Conservation (phyloP, 2,329 filamentous ascomycete genomes). For the Zymoseptoria brevis region DNA sequence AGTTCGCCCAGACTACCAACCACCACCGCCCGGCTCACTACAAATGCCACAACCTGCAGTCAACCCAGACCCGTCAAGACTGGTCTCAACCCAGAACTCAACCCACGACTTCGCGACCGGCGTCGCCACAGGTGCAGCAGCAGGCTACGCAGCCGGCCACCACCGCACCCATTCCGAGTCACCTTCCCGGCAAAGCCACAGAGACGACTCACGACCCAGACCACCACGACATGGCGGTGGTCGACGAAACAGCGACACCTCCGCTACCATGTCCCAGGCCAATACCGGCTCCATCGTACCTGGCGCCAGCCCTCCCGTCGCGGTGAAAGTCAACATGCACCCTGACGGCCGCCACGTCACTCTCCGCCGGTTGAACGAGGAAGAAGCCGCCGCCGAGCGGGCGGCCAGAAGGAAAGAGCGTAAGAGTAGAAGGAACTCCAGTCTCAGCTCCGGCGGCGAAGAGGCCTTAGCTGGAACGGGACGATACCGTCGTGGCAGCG, state of each 20-base stretch:
- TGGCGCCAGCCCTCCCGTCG: constrained; percentile 48
- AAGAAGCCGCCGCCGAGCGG: constrained; percentile 54
- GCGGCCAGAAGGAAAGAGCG: constrained; percentile 46
- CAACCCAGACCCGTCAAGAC: constrained; percentile 29
- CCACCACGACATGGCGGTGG: constrained; percentile 8
- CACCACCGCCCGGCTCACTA: constrained; percentile 21
- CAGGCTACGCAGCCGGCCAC: constrained; percentile 19
- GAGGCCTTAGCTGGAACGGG: constrained; percentile 10
- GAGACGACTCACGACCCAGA: constrained; percentile 10
- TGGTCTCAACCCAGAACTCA: constrained; percentile 25
- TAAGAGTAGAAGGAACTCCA: constrained; percentile 27
- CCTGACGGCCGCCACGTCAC: constrained; percentile 57
- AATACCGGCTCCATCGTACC: constrained; percentile 11
- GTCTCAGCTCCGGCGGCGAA: constrained; percentile 32
- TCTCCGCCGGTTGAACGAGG: constrained; percentile 51
- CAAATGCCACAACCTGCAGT: constrained; percentile 36
- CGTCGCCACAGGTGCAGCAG: constrained; percentile 14
- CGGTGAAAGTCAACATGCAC: constrained; percentile 58
- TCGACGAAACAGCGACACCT: constrained; percentile 13
- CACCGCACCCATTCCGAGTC: constrained; percentile 22
- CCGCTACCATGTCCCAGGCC: constrained; percentile 15
- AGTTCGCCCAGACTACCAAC: constrained; percentile 14
- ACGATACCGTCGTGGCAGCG: constrained; percentile 15
- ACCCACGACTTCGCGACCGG: constrained; percentile 11
- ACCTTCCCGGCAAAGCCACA: constrained; percentile 16